Evolutionary conservation across 495 filamentous ascomycete species (phyloP), one percentile per base, ranked within the genome.

Genomic region (Astrocystis sublimbata): DNA sequence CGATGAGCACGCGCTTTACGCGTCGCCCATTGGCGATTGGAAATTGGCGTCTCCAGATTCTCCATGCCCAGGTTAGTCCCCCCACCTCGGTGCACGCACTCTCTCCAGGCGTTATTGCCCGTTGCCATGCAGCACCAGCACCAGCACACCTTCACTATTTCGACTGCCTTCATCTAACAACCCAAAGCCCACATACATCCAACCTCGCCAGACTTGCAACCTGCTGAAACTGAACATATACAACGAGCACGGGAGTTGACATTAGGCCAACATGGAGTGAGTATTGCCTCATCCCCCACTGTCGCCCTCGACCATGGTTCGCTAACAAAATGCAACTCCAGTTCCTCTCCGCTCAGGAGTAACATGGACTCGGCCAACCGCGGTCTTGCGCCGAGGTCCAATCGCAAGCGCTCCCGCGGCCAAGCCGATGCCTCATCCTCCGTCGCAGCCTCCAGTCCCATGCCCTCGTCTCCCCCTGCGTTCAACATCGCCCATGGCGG

Each of bases 281-380:
- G 65, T 54, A 54, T 6, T 35, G 23, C 28, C 33, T 30, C 50
- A 6, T 15, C 7, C 10, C 6, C 3, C 50, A 36, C 6, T 7
- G 0, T 15, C 26, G 33, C 35, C 31, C 33, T 40, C 33, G 31
- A 28, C 21, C 6, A 33, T 26, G 6, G 12, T 26, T 56, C 62
- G 13, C 28, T 45, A 45, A 26, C 41, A 38, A 2, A 15, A 4
- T 8, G 15, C 28, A 6, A 13, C n/a, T 31, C 21, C 42, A 62
- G 56, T 56, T 63, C 31, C 31, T 92, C 91, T 73, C 92, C 92
- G 71, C 85, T 96, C 56, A 89, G 89, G 75, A 83, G 87, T 57
- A 92, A 86, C 76, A 89, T 89, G 82, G 87, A 90, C 62, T 91
- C 92, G 67, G 92, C 89, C 68, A 97, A 97, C 75, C 88, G 92